These are phyloP conservation scores for Limonium bicolor DNA, from an alignment of 148 eudicot genomes.

Conservation along the genomic window DNA sequence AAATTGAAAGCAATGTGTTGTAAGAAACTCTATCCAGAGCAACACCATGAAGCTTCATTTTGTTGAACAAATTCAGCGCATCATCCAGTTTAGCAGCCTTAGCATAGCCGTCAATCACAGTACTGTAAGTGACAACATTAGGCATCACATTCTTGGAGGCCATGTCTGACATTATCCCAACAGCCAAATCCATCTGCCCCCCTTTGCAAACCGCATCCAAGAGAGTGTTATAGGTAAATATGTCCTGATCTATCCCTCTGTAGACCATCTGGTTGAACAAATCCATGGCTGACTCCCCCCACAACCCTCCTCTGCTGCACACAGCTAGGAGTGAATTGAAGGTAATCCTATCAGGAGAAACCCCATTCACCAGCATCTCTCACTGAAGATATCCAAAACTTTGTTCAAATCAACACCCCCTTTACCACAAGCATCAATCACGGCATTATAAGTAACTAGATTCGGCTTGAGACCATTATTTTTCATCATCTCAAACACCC, in stretches of 20 bases:
- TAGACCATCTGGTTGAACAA: conserved; percentile 68
- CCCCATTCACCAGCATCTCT: conserved; percentile 56
- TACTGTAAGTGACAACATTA: conserved; percentile 88
- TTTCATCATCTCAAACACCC: conserved; percentile 64
- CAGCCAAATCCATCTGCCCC: conserved; percentile 56
- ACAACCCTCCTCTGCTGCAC: conserved; percentile 75
- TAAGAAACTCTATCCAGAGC: conserved; percentile 66
- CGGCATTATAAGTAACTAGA: conserved; percentile 82
- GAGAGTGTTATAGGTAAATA: conserved; percentile 82
- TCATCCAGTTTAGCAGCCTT: conserved; percentile 66
- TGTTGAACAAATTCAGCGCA: conserved; percentile 54
- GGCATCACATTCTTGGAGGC: conserved; percentile 53
- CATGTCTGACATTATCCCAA: conserved; percentile 80
- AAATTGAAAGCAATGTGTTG: conserved; percentile 65
- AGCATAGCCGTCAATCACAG: conserved; percentile 77
- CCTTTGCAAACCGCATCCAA: conserved; percentile 80
- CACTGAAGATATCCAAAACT: conserved; percentile 47
- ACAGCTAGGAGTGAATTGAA: conserved; percentile 81
- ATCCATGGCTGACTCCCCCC: conserved; percentile 60
- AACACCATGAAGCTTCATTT: conserved; percentile 68
- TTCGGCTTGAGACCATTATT: conserved; percentile 64
- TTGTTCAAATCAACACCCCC: conserved; percentile 56
- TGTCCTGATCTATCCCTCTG: conserved; percentile 76
- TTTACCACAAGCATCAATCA: conserved; percentile 94
- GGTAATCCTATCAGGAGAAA: conserved; percentile 75